Percentiles rank a stretch among this genome's conserved stretches.
phyloP scores from a whole-genome alignment of 2,329 filamentous ascomycete genomes.

The Hirsutella rhossiliensis region DNA sequence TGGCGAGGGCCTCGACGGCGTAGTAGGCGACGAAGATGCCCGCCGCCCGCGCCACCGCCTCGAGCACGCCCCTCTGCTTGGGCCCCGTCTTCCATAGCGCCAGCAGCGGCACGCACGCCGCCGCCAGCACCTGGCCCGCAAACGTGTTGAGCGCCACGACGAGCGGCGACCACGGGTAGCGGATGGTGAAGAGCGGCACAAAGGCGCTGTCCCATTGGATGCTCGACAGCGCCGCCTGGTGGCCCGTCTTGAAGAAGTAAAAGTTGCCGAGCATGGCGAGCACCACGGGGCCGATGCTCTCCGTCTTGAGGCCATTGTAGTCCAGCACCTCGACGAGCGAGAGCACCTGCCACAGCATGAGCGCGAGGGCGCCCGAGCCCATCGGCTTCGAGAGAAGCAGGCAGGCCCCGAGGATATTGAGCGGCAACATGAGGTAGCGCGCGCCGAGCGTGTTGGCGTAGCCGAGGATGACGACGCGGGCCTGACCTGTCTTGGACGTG shows the following conservation, averaged over 20 bases:
- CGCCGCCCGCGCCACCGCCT: slow-evolving; percentile 57
- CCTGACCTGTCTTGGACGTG: slow-evolving; percentile 18
- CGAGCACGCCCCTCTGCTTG: slow-evolving; percentile 56
- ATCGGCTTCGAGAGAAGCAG: slow-evolving; percentile 86
- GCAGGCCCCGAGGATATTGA: slow-evolving; percentile 66
- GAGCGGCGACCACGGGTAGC: slow-evolving; percentile 82
- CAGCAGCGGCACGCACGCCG: slow-evolving; percentile 65
- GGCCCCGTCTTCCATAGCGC: slow-evolving; percentile 84
- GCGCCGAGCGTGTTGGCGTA: slow-evolving; percentile 91
- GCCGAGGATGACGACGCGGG: slow-evolving; percentile 68
- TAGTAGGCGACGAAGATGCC: slow-evolving; percentile 72
- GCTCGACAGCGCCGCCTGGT: slow-evolving; percentile 75
- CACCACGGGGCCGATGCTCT: slow-evolving; percentile 70
- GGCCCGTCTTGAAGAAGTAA: slow-evolving; percentile 95
- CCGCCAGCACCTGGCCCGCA: slow-evolving; percentile 76
- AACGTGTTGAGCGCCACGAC: slow-evolving; percentile 79
- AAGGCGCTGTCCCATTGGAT: slow-evolving; percentile 97
- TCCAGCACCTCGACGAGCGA: slow-evolving; percentile 58
- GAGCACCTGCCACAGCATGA: slow-evolving; percentile 82
- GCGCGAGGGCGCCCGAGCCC: slow-evolving; percentile 71
- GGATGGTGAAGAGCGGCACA: slow-evolving; percentile 69
- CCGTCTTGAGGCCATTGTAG: slow-evolving; percentile 46
- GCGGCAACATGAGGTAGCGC: slow-evolving; percentile 72
- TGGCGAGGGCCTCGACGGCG: slow-evolving; percentile 70
- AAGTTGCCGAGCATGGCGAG: slow-evolving; percentile 84